These are phyloP conservation scores for Acanthamoeba healyi DNA, from an alignment of 208 protist species.

Conservation along the genomic window DNA sequence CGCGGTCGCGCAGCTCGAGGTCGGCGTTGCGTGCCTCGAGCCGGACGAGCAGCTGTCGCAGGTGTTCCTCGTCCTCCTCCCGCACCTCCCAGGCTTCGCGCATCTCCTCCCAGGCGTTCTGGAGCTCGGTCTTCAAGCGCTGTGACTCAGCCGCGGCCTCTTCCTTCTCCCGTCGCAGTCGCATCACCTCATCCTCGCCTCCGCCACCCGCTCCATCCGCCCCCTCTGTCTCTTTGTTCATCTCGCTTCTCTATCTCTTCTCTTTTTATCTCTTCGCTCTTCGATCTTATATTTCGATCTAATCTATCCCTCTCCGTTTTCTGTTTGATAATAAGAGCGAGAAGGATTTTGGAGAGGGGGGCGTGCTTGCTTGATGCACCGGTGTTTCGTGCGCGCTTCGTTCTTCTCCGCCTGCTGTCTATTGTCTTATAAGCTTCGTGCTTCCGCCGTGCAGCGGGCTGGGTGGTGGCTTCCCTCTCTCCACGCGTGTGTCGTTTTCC, in stretches of 20 bases:
- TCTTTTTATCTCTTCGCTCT: not conserved
- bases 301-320: too few species aligned
- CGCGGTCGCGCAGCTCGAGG: constrained; percentile 32
- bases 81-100: constrained; percentile 37
- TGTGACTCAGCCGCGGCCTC: not conserved
- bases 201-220: not conserved
- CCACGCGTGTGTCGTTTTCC: too few species aligned
- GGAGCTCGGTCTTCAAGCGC: not conserved
- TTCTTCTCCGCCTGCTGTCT: too few species aligned
- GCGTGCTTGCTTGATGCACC: too few species aligned
- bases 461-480: too few species aligned
- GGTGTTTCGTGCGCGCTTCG: too few species aligned
- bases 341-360: too few species aligned
- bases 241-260: not conserved
- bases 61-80: not conserved
- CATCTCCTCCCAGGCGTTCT: constrained; percentile 37
- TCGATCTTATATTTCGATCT: too few species aligned
- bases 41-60: not conserved
- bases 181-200: not conserved
- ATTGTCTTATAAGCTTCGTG: too few species aligned
- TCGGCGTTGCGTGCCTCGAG: constrained; percentile 39
- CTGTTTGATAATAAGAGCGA: too few species aligned
- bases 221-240: not conserved
- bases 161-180: not conserved
- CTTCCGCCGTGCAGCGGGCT: too few species aligned